phyloP scores from a whole-genome alignment of 2,329 filamentous ascomycete species.

The Colletotrichum tropicicola region DNA sequence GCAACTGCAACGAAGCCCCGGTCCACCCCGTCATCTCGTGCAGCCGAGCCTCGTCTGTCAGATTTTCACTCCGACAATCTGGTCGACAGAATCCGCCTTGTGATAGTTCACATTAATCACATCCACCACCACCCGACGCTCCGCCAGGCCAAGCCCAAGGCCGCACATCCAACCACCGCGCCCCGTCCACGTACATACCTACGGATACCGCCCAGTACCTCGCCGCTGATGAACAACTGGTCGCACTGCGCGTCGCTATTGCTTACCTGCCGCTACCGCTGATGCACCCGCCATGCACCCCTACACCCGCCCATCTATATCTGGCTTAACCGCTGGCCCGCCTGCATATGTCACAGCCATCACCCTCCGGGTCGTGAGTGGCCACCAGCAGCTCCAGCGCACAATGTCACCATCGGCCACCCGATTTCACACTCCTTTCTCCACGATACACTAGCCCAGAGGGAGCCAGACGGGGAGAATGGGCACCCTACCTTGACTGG shows the following conservation, averaged over 20 bases:
- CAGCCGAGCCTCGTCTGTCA: conserved; percentile 21
- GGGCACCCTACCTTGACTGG: neutral
- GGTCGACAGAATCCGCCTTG: conserved; percentile 11
- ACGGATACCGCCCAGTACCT: too few species aligned
- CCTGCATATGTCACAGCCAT: conserved; percentile 18
- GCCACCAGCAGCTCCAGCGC: neutral
- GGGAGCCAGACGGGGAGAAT: neutral
- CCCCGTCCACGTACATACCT: neutral
- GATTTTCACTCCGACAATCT: conserved; percentile 29
- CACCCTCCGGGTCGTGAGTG: neutral
- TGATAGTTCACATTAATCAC: conserved; percentile 13
- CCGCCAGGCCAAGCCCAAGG: neutral
- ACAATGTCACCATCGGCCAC: neutral
- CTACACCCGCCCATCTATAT: conserved; percentile 3
- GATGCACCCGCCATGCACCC: neutral
- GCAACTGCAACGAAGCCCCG: conserved; percentile 8
- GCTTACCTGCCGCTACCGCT: conserved; percentile 17
- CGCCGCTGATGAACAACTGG: neutral
- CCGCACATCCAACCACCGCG: neutral
- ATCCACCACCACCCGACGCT: neutral
- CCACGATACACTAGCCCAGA: neutral
- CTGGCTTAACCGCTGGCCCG: conserved; percentile 1
- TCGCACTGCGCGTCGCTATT: conserved; percentile 21
- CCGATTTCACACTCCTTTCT: neutral
- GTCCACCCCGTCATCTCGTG: conserved; percentile 24